A percentile compares a stretch with the other conserved stretches of the same genome.
phyloP scores from a whole-genome alignment of 257 asterid genomes.

The Solanum pinnatisectum region DNA sequence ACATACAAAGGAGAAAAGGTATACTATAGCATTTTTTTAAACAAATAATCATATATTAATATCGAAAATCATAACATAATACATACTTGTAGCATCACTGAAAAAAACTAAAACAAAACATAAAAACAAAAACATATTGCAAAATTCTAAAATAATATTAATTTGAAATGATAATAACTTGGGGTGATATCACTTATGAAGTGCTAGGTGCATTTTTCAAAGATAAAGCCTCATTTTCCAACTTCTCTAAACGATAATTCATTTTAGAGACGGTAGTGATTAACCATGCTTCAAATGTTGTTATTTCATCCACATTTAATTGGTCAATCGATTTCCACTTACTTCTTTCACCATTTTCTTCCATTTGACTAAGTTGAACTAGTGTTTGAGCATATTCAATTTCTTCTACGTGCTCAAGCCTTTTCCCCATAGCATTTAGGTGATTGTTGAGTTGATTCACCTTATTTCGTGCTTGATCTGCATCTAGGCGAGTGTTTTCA shows the following conservation, averaged over 20 bases:
- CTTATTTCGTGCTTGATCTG: neutral
- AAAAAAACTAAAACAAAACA: neutral
- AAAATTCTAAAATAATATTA: neutral
- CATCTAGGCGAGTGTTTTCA: too few species aligned
- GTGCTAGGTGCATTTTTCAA: neutral
- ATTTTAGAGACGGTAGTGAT: rapidly evolving
- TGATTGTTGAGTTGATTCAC: neutral
- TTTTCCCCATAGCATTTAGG: neutral
- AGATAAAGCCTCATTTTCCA: neutral
- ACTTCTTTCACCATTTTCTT: neutral
- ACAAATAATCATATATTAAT: neutral
- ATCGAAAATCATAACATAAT: neutral
- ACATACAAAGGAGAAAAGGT: neutral
- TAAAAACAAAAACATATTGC: neutral
- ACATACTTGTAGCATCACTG: neutral
- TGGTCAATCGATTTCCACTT: neutral
- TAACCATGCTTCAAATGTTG: neutral
- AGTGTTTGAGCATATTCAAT: neutral
- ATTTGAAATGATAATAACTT: neutral
- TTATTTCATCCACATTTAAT: neutral
- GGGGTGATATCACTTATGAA: neutral
- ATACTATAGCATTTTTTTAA: neutral
- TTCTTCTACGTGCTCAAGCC: neutral
- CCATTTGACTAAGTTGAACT: neutral
- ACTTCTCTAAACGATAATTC: neutral